Base-by-base conservation (phyloP, 768 basidiomycete genomes). In the Amanita pseudoporphyria region DNA sequence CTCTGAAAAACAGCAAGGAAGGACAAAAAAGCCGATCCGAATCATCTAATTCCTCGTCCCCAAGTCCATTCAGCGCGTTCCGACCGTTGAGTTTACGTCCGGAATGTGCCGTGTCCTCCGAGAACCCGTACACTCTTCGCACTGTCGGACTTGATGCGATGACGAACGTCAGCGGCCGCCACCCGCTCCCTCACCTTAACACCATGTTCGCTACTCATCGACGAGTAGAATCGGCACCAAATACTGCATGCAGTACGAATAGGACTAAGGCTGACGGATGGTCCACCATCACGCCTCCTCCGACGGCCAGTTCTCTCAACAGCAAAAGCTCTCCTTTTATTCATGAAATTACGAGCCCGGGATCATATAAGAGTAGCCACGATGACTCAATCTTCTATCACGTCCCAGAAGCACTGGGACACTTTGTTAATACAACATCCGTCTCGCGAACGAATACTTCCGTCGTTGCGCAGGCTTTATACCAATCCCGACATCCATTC, bases 241-340 rank as follows among this genome's bases (percentile, higher is more conserved):
- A 65, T 35, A 76, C 79, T 0, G 72, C 70, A 6, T 69, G 71
- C 49, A 72, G 64, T 18, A 70, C 71, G 0, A 78, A 75, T 41
- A 73, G 77, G 14, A 69, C 70, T 31, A 72, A 73, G 0, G 53
- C 65, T 12, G 71, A 64, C 49, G 73, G 74, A 14, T 83, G 81
- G 81, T 71, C 77, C 4, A 68, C 74, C 28, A 82, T 82, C 54
- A 82, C 80, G 0, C 81, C 81, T 24, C 81, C 81, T 1, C 70
- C 71, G 16, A 67, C 72, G 16, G 68, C 72, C 1, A 74, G 72
- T 19, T 68, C 71, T 19, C 14, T 21, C 24, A 72, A 71, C 52
- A 61, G 67, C 13, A 57, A 67, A 55, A 71, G 61, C 30, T 74
- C 66, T n/a, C 74, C 67, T 24, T 67, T 62, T 48, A 78, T 72